Conservation (phyloP, 495 filamentous ascomycete species). For the Podospora fimiseda region DNA sequence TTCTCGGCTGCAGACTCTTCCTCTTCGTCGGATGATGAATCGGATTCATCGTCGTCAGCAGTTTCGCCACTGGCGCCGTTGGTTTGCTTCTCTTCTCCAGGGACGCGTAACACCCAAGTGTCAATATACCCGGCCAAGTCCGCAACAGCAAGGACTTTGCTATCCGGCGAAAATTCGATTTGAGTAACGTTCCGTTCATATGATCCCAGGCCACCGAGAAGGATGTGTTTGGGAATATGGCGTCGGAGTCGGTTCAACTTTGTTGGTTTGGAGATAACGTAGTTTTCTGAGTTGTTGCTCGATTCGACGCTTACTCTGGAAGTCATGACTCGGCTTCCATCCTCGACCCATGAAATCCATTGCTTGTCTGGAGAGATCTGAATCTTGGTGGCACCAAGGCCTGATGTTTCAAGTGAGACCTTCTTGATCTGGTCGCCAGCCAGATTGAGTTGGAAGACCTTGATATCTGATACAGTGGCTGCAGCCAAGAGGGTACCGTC, state of each 20-base stretch:
- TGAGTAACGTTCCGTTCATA: conserved; percentile 75
- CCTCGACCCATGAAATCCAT: conserved; percentile 72
- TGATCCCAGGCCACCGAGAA: conserved; percentile 62
- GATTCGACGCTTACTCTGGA: conserved; percentile 50
- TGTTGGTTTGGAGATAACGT: conserved; percentile 40
- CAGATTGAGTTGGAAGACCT: conserved; percentile 61
- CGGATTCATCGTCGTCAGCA: conserved; percentile 25
- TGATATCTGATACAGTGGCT: conserved; percentile 69
- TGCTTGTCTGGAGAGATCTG: conserved; percentile 67
- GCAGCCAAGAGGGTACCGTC: conserved; percentile 72
- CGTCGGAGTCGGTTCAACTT: conserved; percentile 55
- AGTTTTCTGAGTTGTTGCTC: conserved; percentile 24
- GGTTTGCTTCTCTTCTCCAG: conserved; percentile 21
- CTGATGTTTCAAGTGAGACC: conserved; percentile 19
- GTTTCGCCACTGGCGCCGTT: conserved; percentile 20
- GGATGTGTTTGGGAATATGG: conserved; percentile 47
- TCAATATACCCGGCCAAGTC: conserved; percentile 85
- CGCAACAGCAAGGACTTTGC: conserved; percentile 65
- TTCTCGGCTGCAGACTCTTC: conserved; percentile 7
- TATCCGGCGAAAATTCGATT: conserved; percentile 72
- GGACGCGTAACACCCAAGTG: conserved; percentile 66
- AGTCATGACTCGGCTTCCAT: conserved; percentile 76
- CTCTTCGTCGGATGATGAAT: conserved; percentile 27
- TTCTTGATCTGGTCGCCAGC: conserved; percentile 30
- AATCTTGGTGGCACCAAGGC: conserved; percentile 59